Percentiles rank a stretch among this genome's conserved stretches.
Evolutionary conservation across 371 early-diverging fungal species (phyloP).

Genomic region (Haplosporangium sp.): DNA sequence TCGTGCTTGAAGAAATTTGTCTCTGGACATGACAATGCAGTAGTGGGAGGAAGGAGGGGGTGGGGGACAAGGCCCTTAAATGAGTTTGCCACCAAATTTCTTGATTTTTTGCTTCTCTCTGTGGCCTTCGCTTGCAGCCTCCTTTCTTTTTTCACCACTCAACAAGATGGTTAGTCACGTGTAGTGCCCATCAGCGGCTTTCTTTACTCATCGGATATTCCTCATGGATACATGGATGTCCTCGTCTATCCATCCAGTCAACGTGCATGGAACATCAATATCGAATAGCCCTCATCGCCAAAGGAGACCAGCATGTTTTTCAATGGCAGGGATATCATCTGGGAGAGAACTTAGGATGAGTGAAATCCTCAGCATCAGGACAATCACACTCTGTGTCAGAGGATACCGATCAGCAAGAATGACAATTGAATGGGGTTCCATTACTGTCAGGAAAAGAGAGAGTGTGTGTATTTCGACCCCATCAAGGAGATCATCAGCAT

Average conservation of each 20-base stretch:
- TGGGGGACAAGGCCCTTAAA: too few relatives aligned
- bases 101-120: background rate
- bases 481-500: too few relatives aligned
- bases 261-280: background rate
- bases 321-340: background rate
- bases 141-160: conserved; percentile 14
- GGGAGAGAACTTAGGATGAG: too few relatives aligned
- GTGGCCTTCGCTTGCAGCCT: background rate
- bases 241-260: background rate
- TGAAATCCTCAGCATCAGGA: too few relatives aligned
- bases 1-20: too few relatives aligned
- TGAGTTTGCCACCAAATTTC: background rate
- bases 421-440: too few relatives aligned
- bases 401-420: too few relatives aligned
- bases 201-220: background rate
- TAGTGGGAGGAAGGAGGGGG: too few relatives aligned
- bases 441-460: too few relatives aligned
- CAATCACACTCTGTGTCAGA: too few relatives aligned
- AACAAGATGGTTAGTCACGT: conserved; percentile 33
- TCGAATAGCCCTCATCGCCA: background rate
- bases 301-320: background rate
- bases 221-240: background rate
- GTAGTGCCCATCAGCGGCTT: background rate
- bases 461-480: too few relatives aligned
- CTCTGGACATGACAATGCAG: too few relatives aligned